phyloP scores from a whole-genome alignment of 2,329 filamentous ascomycete species.

The Epichloe glyceriae region DNA sequence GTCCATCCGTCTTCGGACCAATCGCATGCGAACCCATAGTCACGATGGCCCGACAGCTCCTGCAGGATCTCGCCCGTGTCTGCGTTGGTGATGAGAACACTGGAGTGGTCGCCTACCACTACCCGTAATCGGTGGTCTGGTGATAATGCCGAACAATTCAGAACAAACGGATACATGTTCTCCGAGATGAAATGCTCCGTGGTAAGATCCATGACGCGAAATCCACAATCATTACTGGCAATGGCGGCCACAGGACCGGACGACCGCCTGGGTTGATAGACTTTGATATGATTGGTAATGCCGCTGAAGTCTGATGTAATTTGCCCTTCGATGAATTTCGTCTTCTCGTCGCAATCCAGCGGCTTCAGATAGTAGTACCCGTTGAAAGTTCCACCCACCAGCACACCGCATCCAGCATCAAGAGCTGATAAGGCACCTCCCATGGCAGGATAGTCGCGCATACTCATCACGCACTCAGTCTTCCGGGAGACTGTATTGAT shows the following conservation, averaged over 20 bases:
- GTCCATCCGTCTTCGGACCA: slow-evolving; percentile 69
- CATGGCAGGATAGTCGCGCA: slow-evolving; percentile 23
- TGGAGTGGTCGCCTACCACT: slow-evolving; percentile 55
- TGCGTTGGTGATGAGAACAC: slow-evolving; percentile 55
- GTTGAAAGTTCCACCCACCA: slow-evolving; percentile 46
- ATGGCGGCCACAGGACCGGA: slow-evolving; percentile 43
- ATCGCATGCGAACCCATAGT: slow-evolving; percentile 64
- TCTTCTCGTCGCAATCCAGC: slow-evolving; percentile 27
- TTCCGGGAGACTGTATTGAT: slow-evolving; percentile 37
- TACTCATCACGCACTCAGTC: slow-evolving; percentile 31
- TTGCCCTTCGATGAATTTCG: slow-evolving; percentile 27
- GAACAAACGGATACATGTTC: slow-evolving; percentile 41
- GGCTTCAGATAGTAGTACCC: slow-evolving; percentile 40
- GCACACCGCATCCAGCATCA: slow-evolving; percentile 37
- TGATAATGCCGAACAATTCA: slow-evolving; percentile 63
- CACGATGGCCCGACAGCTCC: slow-evolving; percentile 48
- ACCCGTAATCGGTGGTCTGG: slow-evolving; percentile 59
- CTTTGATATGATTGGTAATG: slow-evolving; percentile 53
- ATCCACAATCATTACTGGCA: slow-evolving; percentile 47
- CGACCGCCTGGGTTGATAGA: slow-evolving; percentile 40
- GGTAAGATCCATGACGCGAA: slow-evolving; percentile 45
- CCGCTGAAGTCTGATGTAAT: slow-evolving; percentile 36
- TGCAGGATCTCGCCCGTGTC: slow-evolving; percentile 49
- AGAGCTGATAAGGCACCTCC: slow-evolving; percentile 36
- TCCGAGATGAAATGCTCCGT: slow-evolving; percentile 46